Percentiles rank a stretch among this genome's conserved stretches.
Evolutionary conservation across 2,329 filamentous ascomycete genomes (phyloP).

Genomic region (Bipolaris gigantea): DNA sequence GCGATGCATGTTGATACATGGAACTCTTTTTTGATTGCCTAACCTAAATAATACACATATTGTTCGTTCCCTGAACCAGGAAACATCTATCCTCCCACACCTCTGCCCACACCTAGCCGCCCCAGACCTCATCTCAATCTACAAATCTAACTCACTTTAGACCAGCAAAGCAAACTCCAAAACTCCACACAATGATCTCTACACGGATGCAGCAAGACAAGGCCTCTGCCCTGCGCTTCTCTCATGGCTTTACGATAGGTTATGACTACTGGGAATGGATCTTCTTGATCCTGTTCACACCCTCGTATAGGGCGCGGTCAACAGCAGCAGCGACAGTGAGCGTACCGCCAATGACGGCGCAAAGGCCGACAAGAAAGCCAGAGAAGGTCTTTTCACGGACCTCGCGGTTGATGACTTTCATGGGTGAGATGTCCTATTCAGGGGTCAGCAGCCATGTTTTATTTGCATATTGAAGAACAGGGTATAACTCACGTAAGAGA

Average conservation of each 20-base stretch:
- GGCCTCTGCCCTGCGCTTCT: background rate
- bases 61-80: background rate
- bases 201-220: constrained; percentile 4
- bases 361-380: constrained; percentile 90
- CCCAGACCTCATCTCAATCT: background rate
- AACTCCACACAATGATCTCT: constrained; percentile 8
- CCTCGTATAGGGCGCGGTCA: constrained; percentile 90
- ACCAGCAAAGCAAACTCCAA: background rate
- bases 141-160: background rate
- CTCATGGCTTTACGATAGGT: background rate
- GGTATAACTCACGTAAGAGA: constrained; percentile 79
- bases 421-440: constrained; percentile 90
- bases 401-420: constrained; percentile 99
- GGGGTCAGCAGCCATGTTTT: constrained; percentile 11
- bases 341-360: constrained; percentile 91
- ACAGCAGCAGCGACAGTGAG: constrained; percentile 93
- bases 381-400: constrained; percentile 85
- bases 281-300: constrained; percentile 82
- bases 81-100: background rate
- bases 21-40: background rate
- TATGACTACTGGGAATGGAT: constrained; percentile 62
- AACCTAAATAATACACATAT: constrained; percentile 2
- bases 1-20: background rate
- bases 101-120: background rate
- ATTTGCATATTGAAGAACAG: background rate